Evolutionary conservation across 257 asterid genomes (phyloP).

Genomic region (Lycium barbarum): DNA sequence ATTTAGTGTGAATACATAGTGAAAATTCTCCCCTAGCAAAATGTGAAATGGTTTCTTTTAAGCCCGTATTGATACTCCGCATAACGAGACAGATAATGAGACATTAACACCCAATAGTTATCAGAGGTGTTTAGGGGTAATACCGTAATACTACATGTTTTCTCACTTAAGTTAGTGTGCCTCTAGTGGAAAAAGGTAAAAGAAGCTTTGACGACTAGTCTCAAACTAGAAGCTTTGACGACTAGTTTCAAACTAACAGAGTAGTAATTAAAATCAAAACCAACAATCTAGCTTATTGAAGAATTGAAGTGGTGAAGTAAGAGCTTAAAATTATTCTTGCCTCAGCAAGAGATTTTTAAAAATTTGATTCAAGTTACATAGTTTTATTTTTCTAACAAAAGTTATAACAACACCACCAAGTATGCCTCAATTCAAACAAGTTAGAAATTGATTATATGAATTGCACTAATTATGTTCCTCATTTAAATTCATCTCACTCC

Average conservation of each 20-base stretch:
- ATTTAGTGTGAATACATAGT: conserved; percentile 12
- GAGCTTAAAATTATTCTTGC: background rate
- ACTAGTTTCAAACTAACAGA: background rate
- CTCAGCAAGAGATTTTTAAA: background rate
- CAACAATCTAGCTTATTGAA: background rate
- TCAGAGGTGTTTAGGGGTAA: background rate
- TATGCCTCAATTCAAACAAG: background rate
- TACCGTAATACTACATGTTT: background rate
- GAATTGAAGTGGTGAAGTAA: background rate
- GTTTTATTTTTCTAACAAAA: background rate
- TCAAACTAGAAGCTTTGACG: background rate
- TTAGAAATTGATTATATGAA: background rate
- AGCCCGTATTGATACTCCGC: background rate
- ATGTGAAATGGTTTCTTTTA: conserved; percentile 13
- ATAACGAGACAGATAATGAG: background rate
- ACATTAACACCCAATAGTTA: background rate
- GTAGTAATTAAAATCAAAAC: too few species aligned
- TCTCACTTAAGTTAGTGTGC: background rate
- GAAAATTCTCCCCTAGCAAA: background rate
- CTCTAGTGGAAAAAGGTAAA: background rate
- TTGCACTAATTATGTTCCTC: background rate
- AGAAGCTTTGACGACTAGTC: background rate
- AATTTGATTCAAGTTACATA: background rate
- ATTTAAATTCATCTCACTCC: background rate
- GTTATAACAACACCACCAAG: background rate